Base-by-base conservation (phyloP, 129 eudicot genomes). In the Smallanthus sonchifolius region DNA sequence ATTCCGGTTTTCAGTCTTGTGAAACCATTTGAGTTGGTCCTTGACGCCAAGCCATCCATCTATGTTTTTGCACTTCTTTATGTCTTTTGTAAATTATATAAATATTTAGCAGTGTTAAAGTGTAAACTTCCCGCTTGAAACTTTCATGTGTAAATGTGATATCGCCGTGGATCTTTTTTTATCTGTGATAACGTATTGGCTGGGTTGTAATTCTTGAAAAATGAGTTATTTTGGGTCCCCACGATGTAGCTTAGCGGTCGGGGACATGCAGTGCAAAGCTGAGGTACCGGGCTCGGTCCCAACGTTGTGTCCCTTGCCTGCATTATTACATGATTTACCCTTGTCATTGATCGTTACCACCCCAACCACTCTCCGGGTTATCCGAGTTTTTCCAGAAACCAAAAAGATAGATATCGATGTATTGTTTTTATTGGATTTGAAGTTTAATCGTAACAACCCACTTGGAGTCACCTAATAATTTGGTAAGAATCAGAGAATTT, bases 81-180 rank as follows among this genome's bases (percentile, higher is more conserved):
- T 51, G 57, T 2, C 66, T 60, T 60, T 45, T 70, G 82, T 78
- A 78, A 78, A 78, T 78, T 62, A 61, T 48, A 70, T 70, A 47
- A 14, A 47, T 48, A 37, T 38, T 51, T 45, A 5, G 34, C 48
- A 48, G 55, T 47, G 64, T 60, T 77, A 32, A 45, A 35, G 63
- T 10, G 47, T 35, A 10, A 24, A 3, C 54, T 38, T 61, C 11
- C 65, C 8, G 56, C 32, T 47, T 36, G 32, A 20, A 24, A 14
- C 65, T 62, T 11, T 62, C 5, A 63, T 36, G 65, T 37, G 54
- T 19, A 20, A 49, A 35, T 35, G 42, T 13, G 28, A 60, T 73
- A 16, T 28, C 9, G 59, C n/a, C n/a, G 2, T 24, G 5, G 64
- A 57, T 57, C 38, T 4, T 24, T 24, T 28, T 9, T 57, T 10